These are phyloP conservation scores for Calonectria pteridis DNA, from an alignment of 2,329 filamentous ascomycete genomes.

Conservation along the genomic window DNA sequence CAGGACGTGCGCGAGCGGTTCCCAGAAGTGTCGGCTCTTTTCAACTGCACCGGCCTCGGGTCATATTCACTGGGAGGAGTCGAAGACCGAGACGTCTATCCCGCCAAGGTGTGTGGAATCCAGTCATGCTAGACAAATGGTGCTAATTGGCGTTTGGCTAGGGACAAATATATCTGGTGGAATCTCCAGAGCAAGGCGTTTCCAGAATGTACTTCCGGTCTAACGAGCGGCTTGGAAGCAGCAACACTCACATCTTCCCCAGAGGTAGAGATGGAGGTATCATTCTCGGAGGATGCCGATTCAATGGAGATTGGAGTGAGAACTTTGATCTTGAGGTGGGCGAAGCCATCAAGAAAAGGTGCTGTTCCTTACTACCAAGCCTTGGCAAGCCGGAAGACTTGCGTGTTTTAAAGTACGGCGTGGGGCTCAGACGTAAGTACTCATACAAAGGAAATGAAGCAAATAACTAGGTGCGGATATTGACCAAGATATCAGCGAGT, in stretches of 20 bases:
- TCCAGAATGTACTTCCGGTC: constrained; percentile 57
- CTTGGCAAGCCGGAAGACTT: constrained; percentile 49
- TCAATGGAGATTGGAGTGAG: constrained; percentile 49
- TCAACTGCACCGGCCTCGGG: constrained; percentile 84
- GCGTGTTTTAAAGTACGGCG: constrained; percentile 49
- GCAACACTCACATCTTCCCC: neutral
- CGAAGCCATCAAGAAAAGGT: constrained; percentile 49
- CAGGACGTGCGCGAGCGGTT: constrained; percentile 65
- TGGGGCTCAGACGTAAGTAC: constrained; percentile 46
- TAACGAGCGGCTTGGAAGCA: constrained; percentile 34
- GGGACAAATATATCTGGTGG: constrained; percentile 50
- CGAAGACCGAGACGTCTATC: constrained; percentile 75
- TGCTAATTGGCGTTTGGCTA: neutral
- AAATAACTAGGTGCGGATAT: too few species aligned
- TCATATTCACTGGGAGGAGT: constrained; percentile 81
- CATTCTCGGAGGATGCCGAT: constrained; percentile 44
- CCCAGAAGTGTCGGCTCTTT: constrained; percentile 69
- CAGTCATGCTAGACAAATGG: neutral
- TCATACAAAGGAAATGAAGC: neutral
- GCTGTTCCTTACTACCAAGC: constrained; percentile 50
- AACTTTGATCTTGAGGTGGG: constrained; percentile 46
- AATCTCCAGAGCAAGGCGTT: constrained; percentile 54
- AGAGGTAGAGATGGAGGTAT: neutral
- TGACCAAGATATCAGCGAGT: neutral
- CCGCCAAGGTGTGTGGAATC: constrained; percentile 61